A percentile compares a stretch with the other conserved stretches of the same genome.
phyloP scores from a whole-genome alignment of 805 yeast genomes.

The Saturnispora sanitii region DNA sequence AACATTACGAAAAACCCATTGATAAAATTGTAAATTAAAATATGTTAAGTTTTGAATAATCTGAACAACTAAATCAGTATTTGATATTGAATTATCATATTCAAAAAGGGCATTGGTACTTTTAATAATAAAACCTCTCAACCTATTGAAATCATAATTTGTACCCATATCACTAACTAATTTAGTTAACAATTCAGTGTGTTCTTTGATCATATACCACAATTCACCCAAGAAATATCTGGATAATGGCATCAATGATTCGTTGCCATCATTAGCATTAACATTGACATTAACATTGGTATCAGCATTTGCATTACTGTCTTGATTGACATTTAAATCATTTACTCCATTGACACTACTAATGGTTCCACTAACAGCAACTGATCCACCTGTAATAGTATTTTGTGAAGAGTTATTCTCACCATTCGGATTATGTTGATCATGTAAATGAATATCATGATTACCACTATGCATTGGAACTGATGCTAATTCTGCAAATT shows the following conservation, averaged over 20 bases:
- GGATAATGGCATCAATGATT: background rate
- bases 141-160: background rate
- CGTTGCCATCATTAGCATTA: background rate
- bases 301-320: no score
- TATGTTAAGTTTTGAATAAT: constrained; percentile 24
- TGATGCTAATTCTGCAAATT: constrained; percentile 19
- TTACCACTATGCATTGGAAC: constrained; percentile 9
- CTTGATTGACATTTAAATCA: no score
- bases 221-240: constrained; percentile 15
- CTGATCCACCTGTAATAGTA: no score
- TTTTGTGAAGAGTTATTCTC: no score
- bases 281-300: constrained; percentile 1
- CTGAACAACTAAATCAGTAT: constrained; percentile 10
- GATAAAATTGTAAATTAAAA: constrained; percentile 35
- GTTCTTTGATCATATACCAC: constrained; percentile 18
- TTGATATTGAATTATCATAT: background rate
- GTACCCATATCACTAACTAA: constrained; percentile 13
- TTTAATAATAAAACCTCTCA: constrained; percentile 9
- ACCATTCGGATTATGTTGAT: no score
- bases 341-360: no score
- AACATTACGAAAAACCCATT: constrained; percentile 28
- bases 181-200: constrained; percentile 15
- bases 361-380: no score
- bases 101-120: background rate
- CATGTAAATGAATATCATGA: background rate